Conservation (phyloP, 2,329 filamentous ascomycete species). For the Purpureocillium lavendulum region DNA sequence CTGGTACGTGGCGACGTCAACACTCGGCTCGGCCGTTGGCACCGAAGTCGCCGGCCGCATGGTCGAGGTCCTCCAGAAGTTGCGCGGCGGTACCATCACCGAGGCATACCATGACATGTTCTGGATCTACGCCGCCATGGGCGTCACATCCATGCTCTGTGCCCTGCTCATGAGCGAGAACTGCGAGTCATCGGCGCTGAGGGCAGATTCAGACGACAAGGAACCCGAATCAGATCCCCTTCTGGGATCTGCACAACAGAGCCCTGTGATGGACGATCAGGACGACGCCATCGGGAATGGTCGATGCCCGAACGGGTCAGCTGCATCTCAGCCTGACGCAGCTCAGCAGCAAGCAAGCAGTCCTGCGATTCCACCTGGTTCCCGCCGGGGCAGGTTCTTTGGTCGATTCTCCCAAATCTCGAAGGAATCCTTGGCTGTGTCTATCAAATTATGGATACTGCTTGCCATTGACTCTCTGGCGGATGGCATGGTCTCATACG, state of each 20-base stretch:
- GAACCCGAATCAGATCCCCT: constrained; percentile 11
- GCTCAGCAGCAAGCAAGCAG: too few species aligned
- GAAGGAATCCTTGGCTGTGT: constrained; percentile 43
- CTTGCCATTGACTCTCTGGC: constrained; percentile 56
- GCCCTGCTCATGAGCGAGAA: constrained; percentile 36
- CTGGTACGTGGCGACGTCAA: constrained; percentile 54
- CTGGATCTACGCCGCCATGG: constrained; percentile 50
- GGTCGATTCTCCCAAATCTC: constrained; percentile 47
- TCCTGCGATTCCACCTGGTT: too few species aligned
- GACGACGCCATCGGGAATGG: background rate
- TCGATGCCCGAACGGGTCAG: too few species aligned
- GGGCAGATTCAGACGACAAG: constrained; percentile 10
- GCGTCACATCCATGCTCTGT: constrained; percentile 38
- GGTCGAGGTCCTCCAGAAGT: constrained; percentile 36
- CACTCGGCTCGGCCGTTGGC: constrained; percentile 46
- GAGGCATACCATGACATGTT: constrained; percentile 50
- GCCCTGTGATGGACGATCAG: constrained; percentile 6
- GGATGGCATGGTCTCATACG: constrained; percentile 55
- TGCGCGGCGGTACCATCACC: constrained; percentile 38
- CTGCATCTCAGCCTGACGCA: too few species aligned
- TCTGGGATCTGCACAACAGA: constrained; percentile 12
- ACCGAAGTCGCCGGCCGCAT: constrained; percentile 43
- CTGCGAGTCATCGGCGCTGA: constrained; percentile 32
- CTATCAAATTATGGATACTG: constrained; percentile 58
- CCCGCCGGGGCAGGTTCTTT: too few species aligned